A percentile compares a stretch with the other conserved stretches of the same genome.
Conservation (phyloP, 345 rosid genomes). For the Ceriops zippeliana region DNA sequence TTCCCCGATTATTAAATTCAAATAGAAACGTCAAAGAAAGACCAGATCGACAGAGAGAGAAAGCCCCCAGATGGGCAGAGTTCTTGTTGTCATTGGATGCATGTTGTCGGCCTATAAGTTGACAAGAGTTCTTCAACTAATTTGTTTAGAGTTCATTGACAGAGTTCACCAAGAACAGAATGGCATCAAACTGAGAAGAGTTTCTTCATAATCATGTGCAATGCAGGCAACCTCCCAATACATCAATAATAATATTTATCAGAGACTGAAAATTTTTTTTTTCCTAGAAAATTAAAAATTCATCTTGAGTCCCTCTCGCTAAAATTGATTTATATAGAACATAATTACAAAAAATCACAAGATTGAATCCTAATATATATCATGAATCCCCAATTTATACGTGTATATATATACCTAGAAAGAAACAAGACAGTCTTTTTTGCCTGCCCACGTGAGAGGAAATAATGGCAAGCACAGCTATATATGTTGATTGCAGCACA, state of each 20-base stretch:
- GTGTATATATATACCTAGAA: no score
- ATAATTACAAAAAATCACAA: neutral
- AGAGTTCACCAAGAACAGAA: no score
- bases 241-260: no score
- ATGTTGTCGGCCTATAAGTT: neutral
- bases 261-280: no score
- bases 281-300: neutral
- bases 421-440: neutral
- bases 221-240: no score
- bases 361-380: no score
- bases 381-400: neutral
- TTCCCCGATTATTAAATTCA: neutral
- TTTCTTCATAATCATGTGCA: no score
- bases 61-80: neutral
- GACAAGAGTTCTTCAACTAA: neutral
- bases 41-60: neutral
- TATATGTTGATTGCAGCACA: neutral
- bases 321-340: neutral
- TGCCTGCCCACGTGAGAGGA: neutral
- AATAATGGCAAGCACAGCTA: neutral
- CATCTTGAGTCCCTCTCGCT: no score
- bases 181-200: no score
- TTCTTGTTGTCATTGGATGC: neutral
- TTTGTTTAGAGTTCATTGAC: no score
- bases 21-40: neutral